Evolutionary conservation across 2,329 filamentous ascomycete species (phyloP), one percentile per base, ranked within the genome.

Genomic region (Fusarium subglutinans): DNA sequence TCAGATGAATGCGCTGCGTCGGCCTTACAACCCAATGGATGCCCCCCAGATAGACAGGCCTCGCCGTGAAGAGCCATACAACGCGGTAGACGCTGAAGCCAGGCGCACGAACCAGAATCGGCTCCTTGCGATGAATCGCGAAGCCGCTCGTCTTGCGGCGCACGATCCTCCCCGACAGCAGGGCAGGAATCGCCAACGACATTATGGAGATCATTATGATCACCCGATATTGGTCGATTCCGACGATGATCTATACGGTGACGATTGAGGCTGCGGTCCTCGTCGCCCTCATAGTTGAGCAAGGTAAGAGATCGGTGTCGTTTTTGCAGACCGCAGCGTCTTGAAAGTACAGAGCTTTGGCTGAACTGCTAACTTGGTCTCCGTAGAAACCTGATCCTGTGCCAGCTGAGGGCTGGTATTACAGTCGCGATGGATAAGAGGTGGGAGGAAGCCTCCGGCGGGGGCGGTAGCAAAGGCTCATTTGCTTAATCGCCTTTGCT

Each of bases 111-210:
- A 55, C 22, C 37, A 55, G 22, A 22, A 43, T 1, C 37, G 51
- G 12, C 37, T 55, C 15, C 51, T 55, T 43, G 51, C 24, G 51
- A 55, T 55, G 51, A 55, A 55, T 43, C 51, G 51, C 4, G 26
- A 28, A 28, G 24, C 26, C 4, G 37, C 51, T 55, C 35, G 15
- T 3, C 6, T 41, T 15, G 51, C 51, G 5, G 35, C 9, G n/a
- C n/a, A 20, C n/a, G 13, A 8, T 22, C n/a, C 18, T 37, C 33
- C 18, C 14, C 33, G 50, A 13, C 50, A 53, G 9, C 50, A 53
- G 18, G 50, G 30, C 17, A 37, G 30, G 30, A 35, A 53, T 37
- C 30, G n/a, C 2, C n/a, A 24, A 26, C 33, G 18, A 10, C 18
- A 15, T 24, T 10, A 35, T 50, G 28, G 28, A 9, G 8, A 9